A percentile compares a stretch with the other conserved stretches of the same genome.
Evolutionary conservation across 2,329 filamentous ascomycete species (phyloP).

Genomic region (Elsinoe australis): DNA sequence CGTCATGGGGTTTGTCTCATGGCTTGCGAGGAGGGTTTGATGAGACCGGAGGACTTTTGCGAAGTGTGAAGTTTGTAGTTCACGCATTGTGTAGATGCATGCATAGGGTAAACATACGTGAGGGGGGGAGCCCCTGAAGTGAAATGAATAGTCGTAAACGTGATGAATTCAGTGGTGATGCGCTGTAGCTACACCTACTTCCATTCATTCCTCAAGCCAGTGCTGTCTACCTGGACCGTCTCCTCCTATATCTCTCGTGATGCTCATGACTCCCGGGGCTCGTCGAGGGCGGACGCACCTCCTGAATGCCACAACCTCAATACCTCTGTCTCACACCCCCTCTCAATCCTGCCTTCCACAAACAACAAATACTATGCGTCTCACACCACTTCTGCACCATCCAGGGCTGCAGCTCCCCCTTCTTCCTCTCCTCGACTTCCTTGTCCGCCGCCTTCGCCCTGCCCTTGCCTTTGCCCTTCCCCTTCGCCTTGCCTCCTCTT

Average conservation of each 20-base stretch:
- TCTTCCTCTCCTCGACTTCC: slow-evolving; percentile 23
- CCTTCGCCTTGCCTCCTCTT: slow-evolving; percentile 20
- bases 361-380: slow-evolving; percentile 73
- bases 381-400: slow-evolving; percentile 89
- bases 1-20: too few relatives aligned
- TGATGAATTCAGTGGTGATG: background rate
- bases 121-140: too few relatives aligned
- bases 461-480: slow-evolving; percentile 12
- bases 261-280: too few relatives aligned
- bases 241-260: too few relatives aligned
- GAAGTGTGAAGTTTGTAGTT: too few relatives aligned
- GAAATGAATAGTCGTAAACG: background rate
- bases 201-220: background rate
- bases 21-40: too few relatives aligned
- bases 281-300: too few relatives aligned
- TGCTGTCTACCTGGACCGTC: too few relatives aligned
- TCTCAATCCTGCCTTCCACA: slow-evolving; percentile 53
- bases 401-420: slow-evolving; percentile 34
- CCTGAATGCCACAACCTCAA: slow-evolving; percentile 17
- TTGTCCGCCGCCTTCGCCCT: slow-evolving; percentile 9
- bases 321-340: slow-evolving; percentile 30
- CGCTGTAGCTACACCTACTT: background rate
- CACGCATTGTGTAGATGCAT: too few relatives aligned
- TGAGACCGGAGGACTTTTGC: too few relatives aligned
- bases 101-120: too few relatives aligned